phyloP scores from a whole-genome alignment of 305 asterid species.

The Euphrasia arctica region DNA sequence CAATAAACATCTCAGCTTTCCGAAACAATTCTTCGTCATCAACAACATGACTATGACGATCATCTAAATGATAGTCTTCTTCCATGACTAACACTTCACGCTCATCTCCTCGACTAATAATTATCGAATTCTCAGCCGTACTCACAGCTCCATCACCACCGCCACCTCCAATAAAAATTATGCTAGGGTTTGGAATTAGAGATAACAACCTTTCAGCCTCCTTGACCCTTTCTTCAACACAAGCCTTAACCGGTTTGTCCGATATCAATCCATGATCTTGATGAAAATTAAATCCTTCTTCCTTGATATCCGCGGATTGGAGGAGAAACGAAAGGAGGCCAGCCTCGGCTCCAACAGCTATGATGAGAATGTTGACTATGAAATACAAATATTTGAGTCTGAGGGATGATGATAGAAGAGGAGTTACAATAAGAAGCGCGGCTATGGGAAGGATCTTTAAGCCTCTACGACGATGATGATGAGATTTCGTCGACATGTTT shows the following conservation, averaged over 20 bases:
- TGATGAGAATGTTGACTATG: slow-evolving; percentile 52
- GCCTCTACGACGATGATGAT: slow-evolving; percentile 5
- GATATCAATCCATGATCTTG: neutral
- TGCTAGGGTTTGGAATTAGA: slow-evolving; percentile 36
- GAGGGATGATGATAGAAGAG: slow-evolving; percentile 45
- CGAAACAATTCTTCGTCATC: slow-evolving; percentile 40
- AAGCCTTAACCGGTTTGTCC: neutral
- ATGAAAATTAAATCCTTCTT: neutral
- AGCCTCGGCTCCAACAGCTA: slow-evolving; percentile 60
- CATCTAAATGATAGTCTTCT: neutral
- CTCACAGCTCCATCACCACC: no score
- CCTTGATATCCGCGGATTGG: neutral
- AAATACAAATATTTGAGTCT: slow-evolving; percentile 50
- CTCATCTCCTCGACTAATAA: neutral
- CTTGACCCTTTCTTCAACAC: neutral
- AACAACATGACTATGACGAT: neutral
- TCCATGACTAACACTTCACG: neutral
- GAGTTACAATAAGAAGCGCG: slow-evolving; percentile 43
- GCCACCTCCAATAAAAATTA: slow-evolving; percentile 41
- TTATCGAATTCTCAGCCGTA: neutral
- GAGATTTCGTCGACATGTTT: slow-evolving; percentile 14
- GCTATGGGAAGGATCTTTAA: slow-evolving; percentile 35
- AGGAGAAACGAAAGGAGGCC: slow-evolving; percentile 57
- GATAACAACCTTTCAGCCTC: slow-evolving; percentile 1
- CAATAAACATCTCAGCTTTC: slow-evolving; percentile 65